Conservation (phyloP, 2,329 filamentous ascomycete genomes). For the Sporothrix inflata region DNA sequence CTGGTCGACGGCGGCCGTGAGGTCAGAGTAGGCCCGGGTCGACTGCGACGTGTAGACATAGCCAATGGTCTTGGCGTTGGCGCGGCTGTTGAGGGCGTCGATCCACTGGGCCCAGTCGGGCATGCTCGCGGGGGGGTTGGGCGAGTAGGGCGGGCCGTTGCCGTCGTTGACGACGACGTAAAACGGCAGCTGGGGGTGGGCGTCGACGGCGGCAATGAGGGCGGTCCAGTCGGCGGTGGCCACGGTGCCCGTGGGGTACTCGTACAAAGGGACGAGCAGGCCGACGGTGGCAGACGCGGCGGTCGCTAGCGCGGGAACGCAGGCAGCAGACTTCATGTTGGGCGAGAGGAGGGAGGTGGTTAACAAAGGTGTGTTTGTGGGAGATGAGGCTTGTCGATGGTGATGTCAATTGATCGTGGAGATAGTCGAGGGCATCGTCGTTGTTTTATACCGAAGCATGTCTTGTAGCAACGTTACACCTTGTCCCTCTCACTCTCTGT, state of each 20-base stretch:
- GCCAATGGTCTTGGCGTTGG: conserved; percentile 32
- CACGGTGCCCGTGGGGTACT: conserved; percentile 32
- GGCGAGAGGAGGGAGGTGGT: neutral
- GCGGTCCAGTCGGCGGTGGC: conserved; percentile 33
- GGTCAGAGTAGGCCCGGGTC: conserved; percentile 8
- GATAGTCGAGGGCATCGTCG: neutral
- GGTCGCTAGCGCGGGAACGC: conserved; percentile 18
- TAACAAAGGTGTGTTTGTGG: neutral
- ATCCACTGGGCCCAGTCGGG: conserved; percentile 30
- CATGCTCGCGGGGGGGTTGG: conserved; percentile 30
- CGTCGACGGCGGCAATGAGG: conserved; percentile 31
- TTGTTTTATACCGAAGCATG: neutral
- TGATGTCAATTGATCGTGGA: neutral
- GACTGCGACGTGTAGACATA: conserved; percentile 31
- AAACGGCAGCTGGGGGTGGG: conserved; percentile 32
- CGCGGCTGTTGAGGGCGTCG: conserved; percentile 29
- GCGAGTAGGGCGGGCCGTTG: conserved; percentile 27
- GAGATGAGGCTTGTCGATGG: neutral
- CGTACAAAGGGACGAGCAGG: conserved; percentile 35
- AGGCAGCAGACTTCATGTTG: conserved; percentile 9
- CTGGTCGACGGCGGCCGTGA: conserved; percentile 28
- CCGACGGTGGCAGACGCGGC: conserved; percentile 38
- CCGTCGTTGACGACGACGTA: conserved; percentile 34
- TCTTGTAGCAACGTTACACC: neutral
- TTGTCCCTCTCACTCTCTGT: neutral